Evolutionary conservation across 345 rosid genomes (phyloP), one percentile per base, ranked within the genome.

Genomic region (Eucalyptus globulus): DNA sequence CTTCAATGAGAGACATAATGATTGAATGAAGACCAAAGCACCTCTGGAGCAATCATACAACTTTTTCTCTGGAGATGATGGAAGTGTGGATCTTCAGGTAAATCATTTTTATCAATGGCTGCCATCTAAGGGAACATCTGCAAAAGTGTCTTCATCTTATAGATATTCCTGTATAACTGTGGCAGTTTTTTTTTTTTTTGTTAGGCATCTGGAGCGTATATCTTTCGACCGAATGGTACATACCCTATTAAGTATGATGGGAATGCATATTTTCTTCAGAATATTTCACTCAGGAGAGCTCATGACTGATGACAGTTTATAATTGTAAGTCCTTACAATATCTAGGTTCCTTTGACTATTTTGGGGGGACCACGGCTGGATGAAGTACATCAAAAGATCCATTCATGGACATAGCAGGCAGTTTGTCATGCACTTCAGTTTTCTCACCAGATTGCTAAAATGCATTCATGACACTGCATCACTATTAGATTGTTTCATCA

Each of bases 221-320:
- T 97, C 88, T 97, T 97, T 93, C 97, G 97, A 49, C 99, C 98
- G 65, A 97, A 96, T 94, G 97, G 94, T 83, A 92, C 96, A 90
- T 94, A 90, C 92, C 91, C 86, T 44, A 88, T 97, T 89, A 91
- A 92, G 56, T 95, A 96, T 7, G 93, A 94, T 89, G 88, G 88
- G 92, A 93, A 95, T 98, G 99, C 97, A 86, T 29, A 10, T 88
- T 17, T 53, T 56, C 80, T 69, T 37, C 44, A 16, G 44, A 69
- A 69, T 69, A 34, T 69, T 22, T 69, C 62, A 17, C 80, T 69
- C 80, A 16, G 44, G 24, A 69, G 7, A 69, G 13, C 80, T 69
- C 80, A 9, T 31, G 80, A 69, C 43, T 16, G 22, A 16, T 69
- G 80, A 69, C 44, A n/a, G 7, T 69, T 34, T 31, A 69, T 34